Percentiles rank a stretch among this genome's conserved stretches.
Evolutionary conservation across 768 basidiomycete species (phyloP).

Genomic region (Holtermanniella nyarrowii): DNA sequence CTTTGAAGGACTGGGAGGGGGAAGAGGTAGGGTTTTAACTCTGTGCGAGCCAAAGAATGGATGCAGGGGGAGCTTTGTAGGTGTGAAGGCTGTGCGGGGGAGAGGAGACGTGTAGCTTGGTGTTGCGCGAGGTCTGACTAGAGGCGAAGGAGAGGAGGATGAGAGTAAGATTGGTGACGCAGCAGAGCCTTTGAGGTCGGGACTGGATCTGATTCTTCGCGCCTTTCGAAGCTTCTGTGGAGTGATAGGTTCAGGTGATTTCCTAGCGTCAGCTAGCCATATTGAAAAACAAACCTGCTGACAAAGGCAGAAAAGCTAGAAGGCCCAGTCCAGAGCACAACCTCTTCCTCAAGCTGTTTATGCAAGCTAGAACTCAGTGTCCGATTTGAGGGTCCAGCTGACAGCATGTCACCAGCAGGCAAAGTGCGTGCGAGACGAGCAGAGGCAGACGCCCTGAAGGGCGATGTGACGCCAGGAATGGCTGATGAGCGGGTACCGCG

Average conservation of each 20-base stretch:
- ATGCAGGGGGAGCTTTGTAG: slow-evolving; percentile 15
- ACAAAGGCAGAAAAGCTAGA: not conserved
- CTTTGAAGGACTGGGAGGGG: slow-evolving; percentile 9
- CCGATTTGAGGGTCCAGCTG: not conserved
- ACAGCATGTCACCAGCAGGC: not conserved
- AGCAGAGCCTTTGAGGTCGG: not conserved
- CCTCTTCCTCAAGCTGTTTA: not conserved
- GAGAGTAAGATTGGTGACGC: slow-evolving; percentile 16
- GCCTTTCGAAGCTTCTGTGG: not conserved
- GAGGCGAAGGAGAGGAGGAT: slow-evolving; percentile 11
- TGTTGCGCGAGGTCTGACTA: slow-evolving; percentile 17
- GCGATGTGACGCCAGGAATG: not conserved
- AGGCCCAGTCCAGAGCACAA: not conserved
- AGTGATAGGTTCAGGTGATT: no score
- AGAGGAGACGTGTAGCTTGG: slow-evolving; percentile 11
- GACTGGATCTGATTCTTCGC: not conserved
- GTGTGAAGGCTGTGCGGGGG: slow-evolving; percentile 20
- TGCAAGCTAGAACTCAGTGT: not conserved
- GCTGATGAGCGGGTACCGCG: no score
- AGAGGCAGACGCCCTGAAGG: not conserved
- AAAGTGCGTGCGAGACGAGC: not conserved
- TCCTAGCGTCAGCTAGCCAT: no score
- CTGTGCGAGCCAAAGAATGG: slow-evolving; percentile 26
- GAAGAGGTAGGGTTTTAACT: not conserved
- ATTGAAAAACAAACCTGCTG: not conserved